A percentile compares a stretch with the other conserved stretches of the same genome.
These are phyloP conservation scores for Penicillium longicatenatum DNA, from an alignment of 495 filamentous ascomycete genomes.

Conservation along the genomic window DNA sequence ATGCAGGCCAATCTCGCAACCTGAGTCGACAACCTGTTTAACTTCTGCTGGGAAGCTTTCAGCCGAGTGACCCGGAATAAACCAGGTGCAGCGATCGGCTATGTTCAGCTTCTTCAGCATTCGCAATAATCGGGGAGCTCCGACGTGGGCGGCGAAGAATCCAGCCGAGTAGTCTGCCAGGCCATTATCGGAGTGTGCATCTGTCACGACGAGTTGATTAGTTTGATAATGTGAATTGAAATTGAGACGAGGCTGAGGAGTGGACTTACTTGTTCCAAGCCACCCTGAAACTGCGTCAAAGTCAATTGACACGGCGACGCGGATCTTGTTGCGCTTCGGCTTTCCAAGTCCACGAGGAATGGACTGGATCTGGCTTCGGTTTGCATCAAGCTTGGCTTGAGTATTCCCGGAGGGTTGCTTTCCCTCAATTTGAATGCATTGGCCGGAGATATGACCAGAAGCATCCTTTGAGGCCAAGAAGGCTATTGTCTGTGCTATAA, in stretches of 20 bases:
- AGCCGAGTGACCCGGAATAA: slow-evolving; percentile 63
- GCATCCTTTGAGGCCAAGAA: slow-evolving; percentile 56
- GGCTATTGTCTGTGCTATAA: slow-evolving; percentile 53
- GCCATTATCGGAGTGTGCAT: slow-evolving; percentile 15
- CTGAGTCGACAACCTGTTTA: slow-evolving; percentile 53
- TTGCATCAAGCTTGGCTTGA: background rate
- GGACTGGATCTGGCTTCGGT: slow-evolving; percentile 11
- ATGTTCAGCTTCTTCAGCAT: slow-evolving; percentile 57
- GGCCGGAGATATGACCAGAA: slow-evolving; percentile 56
- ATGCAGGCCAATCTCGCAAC: slow-evolving; percentile 61
- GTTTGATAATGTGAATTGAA: background rate
- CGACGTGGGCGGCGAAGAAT: slow-evolving; percentile 60
- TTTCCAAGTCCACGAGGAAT: slow-evolving; percentile 29
- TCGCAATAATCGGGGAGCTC: slow-evolving; percentile 59
- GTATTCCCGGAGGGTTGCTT: slow-evolving; percentile 37
- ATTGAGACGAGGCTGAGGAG: too few species aligned
- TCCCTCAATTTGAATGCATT: slow-evolving; percentile 53
- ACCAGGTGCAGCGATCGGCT: slow-evolving; percentile 60
- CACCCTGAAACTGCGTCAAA: slow-evolving; percentile 63
- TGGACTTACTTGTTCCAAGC: slow-evolving; percentile 52
- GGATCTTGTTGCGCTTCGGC: slow-evolving; percentile 44
- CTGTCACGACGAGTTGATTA: slow-evolving; percentile 1
- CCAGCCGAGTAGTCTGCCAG: slow-evolving; percentile 61
- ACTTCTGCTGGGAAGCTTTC: slow-evolving; percentile 61
- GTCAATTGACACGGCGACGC: slow-evolving; percentile 57